These are phyloP conservation scores for Pseudozyma sp. DNA, from an alignment of 1,284 basidiomycete genomes.

Conservation along the genomic window DNA sequence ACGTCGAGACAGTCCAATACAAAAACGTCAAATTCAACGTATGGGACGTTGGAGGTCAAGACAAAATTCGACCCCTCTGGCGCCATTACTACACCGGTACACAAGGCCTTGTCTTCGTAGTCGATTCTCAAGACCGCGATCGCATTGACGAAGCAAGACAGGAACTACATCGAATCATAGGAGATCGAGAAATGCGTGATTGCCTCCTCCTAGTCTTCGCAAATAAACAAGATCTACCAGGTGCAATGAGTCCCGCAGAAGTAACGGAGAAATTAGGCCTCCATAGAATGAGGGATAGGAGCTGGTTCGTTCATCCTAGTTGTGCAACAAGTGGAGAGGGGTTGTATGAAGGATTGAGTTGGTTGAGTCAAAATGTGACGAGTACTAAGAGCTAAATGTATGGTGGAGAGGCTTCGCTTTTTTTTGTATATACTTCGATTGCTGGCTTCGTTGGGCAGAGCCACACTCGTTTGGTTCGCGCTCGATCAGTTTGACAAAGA, in stretches of 20 bases:
- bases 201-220: slow-evolving; percentile 97
- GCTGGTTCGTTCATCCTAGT: slow-evolving; percentile 95
- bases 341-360: slow-evolving; percentile 64
- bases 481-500: too few relatives aligned
- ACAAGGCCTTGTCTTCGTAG: slow-evolving; percentile 76
- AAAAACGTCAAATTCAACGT: slow-evolving; percentile 70
- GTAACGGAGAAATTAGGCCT: slow-evolving; percentile 97
- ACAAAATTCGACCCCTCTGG: slow-evolving; percentile 76
- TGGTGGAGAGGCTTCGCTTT: too few relatives aligned
- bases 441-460: too few relatives aligned
- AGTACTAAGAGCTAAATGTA: slow-evolving; percentile 38
- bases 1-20: slow-evolving; percentile 71
- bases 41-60: slow-evolving; percentile 71
- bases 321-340: slow-evolving; percentile 66
- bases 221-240: slow-evolving; percentile 99
- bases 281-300: slow-evolving; percentile 93
- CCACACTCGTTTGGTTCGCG: too few relatives aligned
- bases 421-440: too few relatives aligned
- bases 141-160: slow-evolving; percentile 96
- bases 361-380: slow-evolving; percentile 62
- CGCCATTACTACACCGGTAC: slow-evolving; percentile 87
- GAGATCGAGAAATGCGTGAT: slow-evolving; percentile 98
- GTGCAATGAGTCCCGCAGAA: slow-evolving; percentile 98
- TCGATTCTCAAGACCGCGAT: slow-evolving; percentile 85
- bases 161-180: slow-evolving; percentile 95